A percentile compares a stretch with the other conserved stretches of the same genome.
Evolutionary conservation across 2,329 filamentous ascomycete species (phyloP).

Genomic region (Parastagonospora avenae): DNA sequence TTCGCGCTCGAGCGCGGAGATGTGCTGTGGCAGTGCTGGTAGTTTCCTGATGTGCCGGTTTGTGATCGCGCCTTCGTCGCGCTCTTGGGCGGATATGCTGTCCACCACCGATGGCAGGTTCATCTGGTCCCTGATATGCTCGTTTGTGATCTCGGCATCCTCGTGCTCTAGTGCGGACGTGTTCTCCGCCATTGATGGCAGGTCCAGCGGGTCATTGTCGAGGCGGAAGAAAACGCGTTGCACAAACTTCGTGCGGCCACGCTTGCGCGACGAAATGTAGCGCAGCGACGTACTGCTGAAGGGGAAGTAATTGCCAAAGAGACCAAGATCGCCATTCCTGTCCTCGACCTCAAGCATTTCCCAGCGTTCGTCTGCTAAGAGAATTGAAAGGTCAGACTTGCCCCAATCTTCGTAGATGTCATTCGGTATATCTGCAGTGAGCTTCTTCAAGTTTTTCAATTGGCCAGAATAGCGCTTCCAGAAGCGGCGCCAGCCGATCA

Average conservation of each 20-base stretch:
- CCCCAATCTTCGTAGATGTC: slow-evolving; percentile 44
- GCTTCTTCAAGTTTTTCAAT: slow-evolving; percentile 44
- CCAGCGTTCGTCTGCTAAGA: slow-evolving; percentile 37
- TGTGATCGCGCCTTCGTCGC: slow-evolving; percentile 31
- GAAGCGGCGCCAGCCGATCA: slow-evolving; percentile 43
- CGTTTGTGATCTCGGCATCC: slow-evolving; percentile 28
- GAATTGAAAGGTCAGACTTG: slow-evolving; percentile 18
- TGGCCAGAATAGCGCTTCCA: slow-evolving; percentile 42
- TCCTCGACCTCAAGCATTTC: slow-evolving; percentile 39
- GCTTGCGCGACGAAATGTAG: slow-evolving; percentile 24
- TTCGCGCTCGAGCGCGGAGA: slow-evolving; percentile 18
- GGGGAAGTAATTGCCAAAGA: slow-evolving; percentile 25
- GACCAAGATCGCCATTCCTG: slow-evolving; percentile 13
- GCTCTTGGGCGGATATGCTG: slow-evolving; percentile 17
- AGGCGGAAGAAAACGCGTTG: slow-evolving; percentile 43
- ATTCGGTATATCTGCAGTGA: slow-evolving; percentile 36
- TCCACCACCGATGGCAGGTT: slow-evolving; percentile 4
- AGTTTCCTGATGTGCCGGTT: too few relatives aligned
- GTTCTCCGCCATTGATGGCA: slow-evolving; percentile 1
- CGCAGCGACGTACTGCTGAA: slow-evolving; percentile 17
- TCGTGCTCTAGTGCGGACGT: slow-evolving; percentile 28
- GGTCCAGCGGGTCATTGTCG: slow-evolving; percentile 22
- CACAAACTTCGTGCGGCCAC: slow-evolving; percentile 32
- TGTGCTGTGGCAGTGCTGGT: too few relatives aligned
- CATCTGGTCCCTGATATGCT: slow-evolving; percentile 17